Conservation (phyloP, 805 yeast species). For the Teunomyces kruisii region DNA sequence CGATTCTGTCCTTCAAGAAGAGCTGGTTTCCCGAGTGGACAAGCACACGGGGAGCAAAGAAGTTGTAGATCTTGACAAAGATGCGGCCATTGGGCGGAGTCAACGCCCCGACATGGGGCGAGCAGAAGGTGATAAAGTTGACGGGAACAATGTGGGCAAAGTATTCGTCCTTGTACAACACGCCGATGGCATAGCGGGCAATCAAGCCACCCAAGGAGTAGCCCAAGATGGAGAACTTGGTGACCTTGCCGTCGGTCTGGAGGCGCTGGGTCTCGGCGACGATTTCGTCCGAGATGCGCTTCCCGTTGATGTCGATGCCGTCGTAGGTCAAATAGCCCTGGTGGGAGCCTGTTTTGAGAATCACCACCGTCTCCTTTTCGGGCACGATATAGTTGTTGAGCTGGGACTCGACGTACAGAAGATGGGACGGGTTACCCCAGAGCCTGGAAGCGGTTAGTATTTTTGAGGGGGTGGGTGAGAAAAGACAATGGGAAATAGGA, state of each 20-base stretch:
- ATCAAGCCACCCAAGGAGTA: slow-evolving; percentile 90
- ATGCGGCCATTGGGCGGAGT: slow-evolving; percentile 40
- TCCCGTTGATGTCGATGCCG: slow-evolving; percentile 84
- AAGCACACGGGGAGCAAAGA: slow-evolving; percentile 60
- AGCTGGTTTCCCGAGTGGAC: slow-evolving; percentile 76
- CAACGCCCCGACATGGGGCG: slow-evolving; percentile 68
- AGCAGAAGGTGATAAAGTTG: slow-evolving; percentile 50
- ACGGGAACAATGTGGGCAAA: slow-evolving; percentile 58
- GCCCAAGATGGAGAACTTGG: slow-evolving; percentile 76
- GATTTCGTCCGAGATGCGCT: slow-evolving; percentile 71
- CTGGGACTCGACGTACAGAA: slow-evolving; percentile 57
- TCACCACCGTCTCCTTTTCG: slow-evolving; percentile 25
- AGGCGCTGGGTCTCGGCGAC: slow-evolving; percentile 18
- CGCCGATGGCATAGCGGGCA: slow-evolving; percentile 77
- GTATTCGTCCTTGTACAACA: slow-evolving; percentile 51
- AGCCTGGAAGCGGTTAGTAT: slow-evolving; percentile 22
- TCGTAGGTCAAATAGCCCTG: slow-evolving; percentile 79
- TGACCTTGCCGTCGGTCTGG: slow-evolving; percentile 37
- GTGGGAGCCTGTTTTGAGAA: slow-evolving; percentile 58
- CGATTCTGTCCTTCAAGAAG: slow-evolving; percentile 50
- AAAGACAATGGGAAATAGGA: too few relatives aligned
- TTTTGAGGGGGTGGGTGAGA: slow-evolving; percentile 8
- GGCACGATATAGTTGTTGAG: slow-evolving; percentile 32
- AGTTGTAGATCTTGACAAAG: slow-evolving; percentile 54
- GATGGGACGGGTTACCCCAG: slow-evolving; percentile 77